Evolutionary conservation across 1,139 yeast species (phyloP), one percentile per base, ranked within the genome.

Genomic region (Suhomyces bolitotheri): DNA sequence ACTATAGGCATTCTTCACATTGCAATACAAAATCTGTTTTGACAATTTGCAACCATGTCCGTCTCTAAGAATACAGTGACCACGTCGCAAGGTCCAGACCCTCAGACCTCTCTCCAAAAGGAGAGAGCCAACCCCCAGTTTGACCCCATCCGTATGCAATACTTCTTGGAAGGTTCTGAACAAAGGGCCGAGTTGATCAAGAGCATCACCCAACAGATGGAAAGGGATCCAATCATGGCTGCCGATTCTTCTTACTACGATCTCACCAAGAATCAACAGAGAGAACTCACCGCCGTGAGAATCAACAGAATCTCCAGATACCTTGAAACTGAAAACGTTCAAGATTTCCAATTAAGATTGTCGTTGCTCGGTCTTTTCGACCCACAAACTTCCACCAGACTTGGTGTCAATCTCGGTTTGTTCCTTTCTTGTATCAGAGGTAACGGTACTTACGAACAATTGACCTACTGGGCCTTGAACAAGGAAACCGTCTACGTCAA

Each of bases 161-260:
- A 59, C 44, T 68, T 68, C 45, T 56, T 70, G 45, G 75, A 70
- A 48, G 75, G 74, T 30, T 50, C 61, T 29, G 43, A 46, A 33
- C 64, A 62, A 35, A 54, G 62, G 38, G 57, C 71, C 7, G 60
- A 58, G 31, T 43, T 51, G 34, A 46, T 58, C 43, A 57, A 62
- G 38, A 31, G 41, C 16, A 51, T 68, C 43, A 49, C 54, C 26
- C 63, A 60, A 40, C 68, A 66, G 46, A 60, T 70, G 62, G 75
- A 70, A 51, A 59, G 71, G 43, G 75, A 70, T 49, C 73, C 74
- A 7, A 50, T 70, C 30, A 54, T 70, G 42, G 53, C 60, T 17
- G 58, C 69, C 16, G 54, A 51, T 36, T 52, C 69, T 14, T 48
- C 54, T 22, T 58, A 60, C 53, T 70, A 66, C 49, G 75, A 69